phyloP scores from a whole-genome alignment of 352 stramenopile species.

The Pythium phragmiticola region DNA sequence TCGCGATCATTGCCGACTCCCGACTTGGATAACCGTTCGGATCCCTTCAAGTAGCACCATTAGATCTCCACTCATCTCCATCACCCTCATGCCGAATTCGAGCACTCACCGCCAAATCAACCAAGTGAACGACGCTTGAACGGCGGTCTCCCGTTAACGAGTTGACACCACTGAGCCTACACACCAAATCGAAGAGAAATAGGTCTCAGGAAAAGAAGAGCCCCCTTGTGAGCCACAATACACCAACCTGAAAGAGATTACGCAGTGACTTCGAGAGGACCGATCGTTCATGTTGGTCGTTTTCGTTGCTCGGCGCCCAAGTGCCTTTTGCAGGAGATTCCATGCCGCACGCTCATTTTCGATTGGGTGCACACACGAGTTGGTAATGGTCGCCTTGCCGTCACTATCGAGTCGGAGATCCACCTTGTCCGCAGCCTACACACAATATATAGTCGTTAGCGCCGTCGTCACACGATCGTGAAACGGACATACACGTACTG shows the following conservation, averaged over 20 bases:
- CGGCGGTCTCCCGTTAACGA: conserved; percentile 50
- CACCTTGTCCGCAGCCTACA: conserved; percentile 63
- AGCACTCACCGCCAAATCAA: conserved; percentile 72
- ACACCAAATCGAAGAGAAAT: not conserved
- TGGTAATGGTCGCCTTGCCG: conserved; percentile 61
- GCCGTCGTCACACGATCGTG: not conserved
- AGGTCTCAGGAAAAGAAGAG: not conserved
- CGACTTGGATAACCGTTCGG: conserved; percentile 78
- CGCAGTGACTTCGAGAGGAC: conserved; percentile 83
- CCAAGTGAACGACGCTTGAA: conserved; percentile 71
- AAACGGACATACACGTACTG: conserved; percentile 32
- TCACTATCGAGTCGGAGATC: conserved; percentile 67
- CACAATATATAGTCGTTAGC: not conserved
- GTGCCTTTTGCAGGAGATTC: conserved; percentile 60
- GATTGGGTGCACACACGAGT: conserved; percentile 60
- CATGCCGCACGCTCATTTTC: conserved; percentile 60
- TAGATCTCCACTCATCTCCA: not conserved
- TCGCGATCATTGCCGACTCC: conserved; percentile 75
- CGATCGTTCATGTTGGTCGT: conserved; percentile 84
- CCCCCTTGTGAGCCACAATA: not conserved
- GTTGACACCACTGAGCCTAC: conserved; percentile 64
- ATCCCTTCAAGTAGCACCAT: conserved; percentile 43
- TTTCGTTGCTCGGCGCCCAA: conserved; percentile 70
- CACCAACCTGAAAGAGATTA: conserved; percentile 77
- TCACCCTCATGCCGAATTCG: not conserved